Base-by-base conservation (phyloP, 192 early-diverging fungal species). In the Coemansia sp. region DNA sequence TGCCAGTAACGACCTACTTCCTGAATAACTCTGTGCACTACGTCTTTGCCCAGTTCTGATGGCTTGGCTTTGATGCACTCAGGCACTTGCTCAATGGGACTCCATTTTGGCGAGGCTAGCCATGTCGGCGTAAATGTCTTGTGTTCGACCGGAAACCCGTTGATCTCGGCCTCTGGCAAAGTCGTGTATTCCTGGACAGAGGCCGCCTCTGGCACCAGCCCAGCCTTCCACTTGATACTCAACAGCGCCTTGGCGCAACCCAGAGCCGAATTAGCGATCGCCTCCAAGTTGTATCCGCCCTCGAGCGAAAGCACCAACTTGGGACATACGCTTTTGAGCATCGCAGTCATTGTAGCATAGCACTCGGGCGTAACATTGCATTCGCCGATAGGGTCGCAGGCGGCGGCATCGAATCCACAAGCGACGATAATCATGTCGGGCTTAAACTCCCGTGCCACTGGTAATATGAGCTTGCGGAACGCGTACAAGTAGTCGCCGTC, bases 401-500 rank as follows among this genome's bases (percentile, higher is more conserved):
- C 53, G 7, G 94, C 94, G 1, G 93, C 94, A 76, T 98, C 96
- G 69, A 97, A 98, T 11, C 96, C 96, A 9, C 92, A 88, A 1
- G 93, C 91, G 1, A 98, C 94, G 82, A 83, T 86, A 39, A 97
- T 87, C 38, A 98, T 71, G 58, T 96, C 89, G 0, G 95, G 96
- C 3, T 67, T 63, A 74, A 95, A 97, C 75, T 96, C 93, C 7
- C 74, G 65, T 4, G 92, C 91, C 53, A 95, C 86, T 3, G 96
- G 95, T 82, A 98, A 84, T 9, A 97, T 61, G 4, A 98, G 45
- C 41, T 78, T 75, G 37, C 90, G 59, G 70, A 95, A 97, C 0
- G 92, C 92, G 60, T 93, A 87, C 3, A 96, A 67, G 74, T 98
- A 98, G 73, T 97, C 96, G 3, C 88, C 86, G 61, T 97, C 95